Percentiles rank a stretch among this genome's conserved stretches.
These are phyloP conservation scores for Trichoderma oligosporum DNA, from an alignment of 2,329 filamentous ascomycete species.

Conservation along the genomic window DNA sequence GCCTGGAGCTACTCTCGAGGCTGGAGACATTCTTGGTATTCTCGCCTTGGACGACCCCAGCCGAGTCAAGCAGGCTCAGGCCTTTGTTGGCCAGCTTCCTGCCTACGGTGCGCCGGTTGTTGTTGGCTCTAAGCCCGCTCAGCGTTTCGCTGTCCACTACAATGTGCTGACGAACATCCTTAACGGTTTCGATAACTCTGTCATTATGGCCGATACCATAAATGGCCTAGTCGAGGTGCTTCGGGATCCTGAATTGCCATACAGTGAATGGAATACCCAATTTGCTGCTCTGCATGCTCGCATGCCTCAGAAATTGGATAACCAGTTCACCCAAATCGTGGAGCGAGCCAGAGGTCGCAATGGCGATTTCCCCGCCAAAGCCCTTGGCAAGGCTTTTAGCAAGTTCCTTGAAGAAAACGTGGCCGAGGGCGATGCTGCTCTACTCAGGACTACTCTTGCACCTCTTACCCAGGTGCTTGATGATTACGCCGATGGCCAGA, in stretches of 20 bases:
- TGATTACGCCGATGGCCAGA: slow-evolving; percentile 81
- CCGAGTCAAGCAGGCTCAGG: slow-evolving; percentile 92
- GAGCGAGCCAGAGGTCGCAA: slow-evolving; percentile 76
- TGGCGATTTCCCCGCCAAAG: slow-evolving; percentile 87
- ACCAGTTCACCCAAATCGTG: slow-evolving; percentile 76
- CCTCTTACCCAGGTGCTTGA: slow-evolving; percentile 76
- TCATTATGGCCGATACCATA: slow-evolving; percentile 85
- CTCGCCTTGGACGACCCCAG: slow-evolving; percentile 91
- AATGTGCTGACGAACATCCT: slow-evolving; percentile 84
- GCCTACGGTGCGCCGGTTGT: slow-evolving; percentile 82
- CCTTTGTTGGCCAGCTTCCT: slow-evolving; percentile 87
- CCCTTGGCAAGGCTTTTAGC: slow-evolving; percentile 74
- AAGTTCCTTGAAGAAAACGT: slow-evolving; percentile 90
- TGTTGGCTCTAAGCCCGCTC: slow-evolving; percentile 84
- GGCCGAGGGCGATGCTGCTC: slow-evolving; percentile 64
- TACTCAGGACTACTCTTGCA: slow-evolving; percentile 67
- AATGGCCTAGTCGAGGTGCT: slow-evolving; percentile 89
- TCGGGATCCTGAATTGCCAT: slow-evolving; percentile 84
- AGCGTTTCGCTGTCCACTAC: slow-evolving; percentile 75
- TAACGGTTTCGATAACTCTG: slow-evolving; percentile 91
- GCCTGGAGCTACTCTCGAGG: slow-evolving; percentile 93
- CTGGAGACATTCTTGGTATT: slow-evolving; percentile 97
- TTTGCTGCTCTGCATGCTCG: slow-evolving; percentile 95
- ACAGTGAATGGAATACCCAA: slow-evolving; percentile 93
- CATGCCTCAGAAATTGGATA: slow-evolving; percentile 91